Base-by-base conservation (phyloP, 495 filamentous ascomycete genomes). In the Xanthoparmelia taractica region DNA sequence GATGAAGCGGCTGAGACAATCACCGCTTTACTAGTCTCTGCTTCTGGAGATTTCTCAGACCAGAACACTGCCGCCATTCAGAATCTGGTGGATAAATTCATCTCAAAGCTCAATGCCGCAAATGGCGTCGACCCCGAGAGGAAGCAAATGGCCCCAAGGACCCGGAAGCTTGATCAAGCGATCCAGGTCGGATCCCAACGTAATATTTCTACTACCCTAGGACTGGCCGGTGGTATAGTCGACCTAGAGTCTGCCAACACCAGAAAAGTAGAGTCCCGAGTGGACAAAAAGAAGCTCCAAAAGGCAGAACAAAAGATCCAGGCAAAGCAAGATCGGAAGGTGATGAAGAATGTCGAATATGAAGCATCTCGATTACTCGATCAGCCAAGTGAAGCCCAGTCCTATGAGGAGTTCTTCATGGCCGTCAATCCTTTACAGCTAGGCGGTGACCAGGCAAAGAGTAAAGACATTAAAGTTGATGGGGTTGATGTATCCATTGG, bases 401-500 rank as follows among this genome's bases (percentile, higher is more conserved):
- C 90, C 6, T 99, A 99, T 74, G 94, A 99, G 73, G 95, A 99
- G 72, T 97, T 99, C 78, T 99, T 92, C 80, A 97, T 99, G 94
- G 85, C 88, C 47, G 94, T 99, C 78, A 99, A 99, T 73, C 94
- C 94, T 47, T 80, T 99, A 48, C 94, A 96, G 69, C 68, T 97
- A 65, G 92, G 91, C 52, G 76, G 83, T n/a, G 86, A 87, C 66
- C 74, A 82, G 60, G 76, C 85, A 15, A 97, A 97, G 87, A 96
- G 92, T 74, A 99, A 99, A 80, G 94, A 99, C 74, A 95, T 99
- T 79, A 99, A 97, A 79, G 78, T 99, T 65, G 94, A 99, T 69
- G 88, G 90, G 65, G 87, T 96, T 70, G 94, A 99, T 78, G 87
- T 97, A 56, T 85, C 91, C 48, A 96, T 99, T 68, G 85, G 90